phyloP scores from a whole-genome alignment of 2,329 filamentous ascomycete genomes.

The Gyromitra esculenta region DNA sequence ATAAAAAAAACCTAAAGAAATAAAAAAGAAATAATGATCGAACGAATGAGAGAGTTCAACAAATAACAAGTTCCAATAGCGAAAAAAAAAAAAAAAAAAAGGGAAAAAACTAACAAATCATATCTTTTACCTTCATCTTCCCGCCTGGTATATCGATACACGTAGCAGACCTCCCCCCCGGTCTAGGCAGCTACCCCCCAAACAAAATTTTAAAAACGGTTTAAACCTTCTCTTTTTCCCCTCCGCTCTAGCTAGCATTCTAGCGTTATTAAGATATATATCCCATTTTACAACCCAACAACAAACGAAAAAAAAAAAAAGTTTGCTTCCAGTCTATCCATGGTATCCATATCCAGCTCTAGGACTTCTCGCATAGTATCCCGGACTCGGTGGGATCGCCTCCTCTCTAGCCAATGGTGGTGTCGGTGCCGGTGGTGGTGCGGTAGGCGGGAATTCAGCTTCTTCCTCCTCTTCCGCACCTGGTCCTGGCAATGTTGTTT shows the following conservation, averaged over 20 bases:
- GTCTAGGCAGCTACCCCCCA: not conserved
- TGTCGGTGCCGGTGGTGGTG: slow-evolving; percentile 44
- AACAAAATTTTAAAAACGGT: slow-evolving; percentile 1
- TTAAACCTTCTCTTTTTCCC: not conserved
- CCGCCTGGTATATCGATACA: slow-evolving; percentile 22
- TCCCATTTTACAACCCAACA: not conserved
- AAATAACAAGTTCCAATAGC: slow-evolving; percentile 4
- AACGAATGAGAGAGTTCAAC: slow-evolving; percentile 11
- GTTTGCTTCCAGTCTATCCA: not conserved
- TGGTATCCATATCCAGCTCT: slow-evolving; percentile 35
- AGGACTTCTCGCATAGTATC: slow-evolving; percentile 42
- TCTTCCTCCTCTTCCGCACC: slow-evolving; percentile 23
- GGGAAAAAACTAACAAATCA: slow-evolving; percentile 12
- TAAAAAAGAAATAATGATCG: not conserved
- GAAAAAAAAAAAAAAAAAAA: not conserved
- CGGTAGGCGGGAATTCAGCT: slow-evolving; percentile 26
- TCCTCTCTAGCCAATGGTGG: slow-evolving; percentile 47
- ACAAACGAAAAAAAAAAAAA: too few relatives aligned
- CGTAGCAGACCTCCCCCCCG: not conserved
- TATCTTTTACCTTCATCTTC: not conserved
- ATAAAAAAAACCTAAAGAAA: not conserved
- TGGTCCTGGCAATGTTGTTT: slow-evolving; percentile 11
- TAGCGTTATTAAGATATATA: slow-evolving; percentile 16
- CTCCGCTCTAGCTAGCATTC: not conserved
- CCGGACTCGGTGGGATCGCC: slow-evolving; percentile 8